These are phyloP conservation scores for Suhomyces vadensis DNA, from an alignment of 805 yeast species.

Conservation along the genomic window DNA sequence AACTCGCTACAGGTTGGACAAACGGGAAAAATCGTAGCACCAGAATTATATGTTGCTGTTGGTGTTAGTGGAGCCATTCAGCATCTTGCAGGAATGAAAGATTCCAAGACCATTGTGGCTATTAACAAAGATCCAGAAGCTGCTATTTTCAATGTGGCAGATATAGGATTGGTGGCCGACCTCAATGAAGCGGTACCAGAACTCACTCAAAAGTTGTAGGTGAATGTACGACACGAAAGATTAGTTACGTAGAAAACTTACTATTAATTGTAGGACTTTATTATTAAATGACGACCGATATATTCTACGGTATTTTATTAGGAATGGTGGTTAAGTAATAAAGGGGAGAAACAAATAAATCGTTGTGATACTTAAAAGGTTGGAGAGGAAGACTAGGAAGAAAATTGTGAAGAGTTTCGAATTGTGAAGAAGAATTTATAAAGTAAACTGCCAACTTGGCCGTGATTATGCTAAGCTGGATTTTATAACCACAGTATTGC, in stretches of 20 bases:
- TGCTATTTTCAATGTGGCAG: conserved; percentile 90
- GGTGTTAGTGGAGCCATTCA: conserved; percentile 98
- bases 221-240: neutral
- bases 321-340: too few relatives aligned
- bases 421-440: too few relatives aligned
- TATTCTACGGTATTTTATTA: too few relatives aligned
- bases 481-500: too few relatives aligned
- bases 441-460: too few relatives aligned
- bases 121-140: conserved; percentile 94
- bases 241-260: neutral
- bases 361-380: too few relatives aligned
- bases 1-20: conserved; percentile 97
- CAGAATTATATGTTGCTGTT: conserved; percentile 88
- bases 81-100: conserved; percentile 98
- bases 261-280: too few relatives aligned
- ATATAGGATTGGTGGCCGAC: conserved; percentile 87
- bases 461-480: too few relatives aligned
- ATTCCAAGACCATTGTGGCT: conserved; percentile 89
- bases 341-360: too few relatives aligned
- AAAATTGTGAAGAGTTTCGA: too few relatives aligned
- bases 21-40: conserved; percentile 97
- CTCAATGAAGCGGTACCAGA: conserved; percentile 87
- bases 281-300: too few relatives aligned
- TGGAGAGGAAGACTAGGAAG: too few relatives aligned
- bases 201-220: conserved; percentile 67